Evolutionary conservation across 164 flowering plant genomes (phyloP).

Genomic region (Stephania yunnanensis): DNA sequence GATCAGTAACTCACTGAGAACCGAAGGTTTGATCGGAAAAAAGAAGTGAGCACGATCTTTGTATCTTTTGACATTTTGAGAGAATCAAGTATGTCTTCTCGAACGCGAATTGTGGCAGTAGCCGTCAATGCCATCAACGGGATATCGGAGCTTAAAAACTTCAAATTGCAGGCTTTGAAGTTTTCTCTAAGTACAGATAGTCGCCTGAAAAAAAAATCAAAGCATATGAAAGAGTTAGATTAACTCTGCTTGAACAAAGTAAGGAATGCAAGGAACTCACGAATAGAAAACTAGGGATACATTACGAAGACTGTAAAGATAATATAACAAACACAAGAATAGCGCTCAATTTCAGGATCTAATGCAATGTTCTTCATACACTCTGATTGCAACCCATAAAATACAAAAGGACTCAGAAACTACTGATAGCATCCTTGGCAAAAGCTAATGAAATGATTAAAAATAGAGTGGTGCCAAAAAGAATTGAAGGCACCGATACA

Average conservation of each 20-base stretch:
- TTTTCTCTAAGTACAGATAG: slow-evolving; percentile 63
- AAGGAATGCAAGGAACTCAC: background rate
- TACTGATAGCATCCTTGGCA: background rate
- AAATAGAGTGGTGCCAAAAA: background rate
- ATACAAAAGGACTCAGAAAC: background rate
- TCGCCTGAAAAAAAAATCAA: slow-evolving; percentile 39
- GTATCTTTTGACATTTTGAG: slow-evolving; percentile 65
- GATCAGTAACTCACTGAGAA: slow-evolving; percentile 54
- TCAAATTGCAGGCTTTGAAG: slow-evolving; percentile 47
- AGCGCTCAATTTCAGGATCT: background rate
- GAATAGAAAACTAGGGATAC: background rate
- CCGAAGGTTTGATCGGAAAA: slow-evolving; percentile 77
- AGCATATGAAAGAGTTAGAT: background rate
- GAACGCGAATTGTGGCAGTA: slow-evolving; percentile 76
- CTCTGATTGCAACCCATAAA: background rate
- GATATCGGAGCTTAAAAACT: slow-evolving; percentile 52
- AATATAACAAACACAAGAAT: background rate
- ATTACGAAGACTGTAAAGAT: background rate
- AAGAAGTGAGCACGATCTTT: slow-evolving; percentile 73
- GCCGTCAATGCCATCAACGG: slow-evolving; percentile 97
- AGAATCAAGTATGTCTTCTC: slow-evolving; percentile 67
- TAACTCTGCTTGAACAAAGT: background rate
- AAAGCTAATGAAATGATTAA: background rate
- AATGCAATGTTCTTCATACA: background rate
- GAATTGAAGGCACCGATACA: background rate